A percentile compares a stretch with the other conserved stretches of the same genome.
phyloP scores from a whole-genome alignment of 768 basidiomycete species.

The Boletus coccyginus region DNA sequence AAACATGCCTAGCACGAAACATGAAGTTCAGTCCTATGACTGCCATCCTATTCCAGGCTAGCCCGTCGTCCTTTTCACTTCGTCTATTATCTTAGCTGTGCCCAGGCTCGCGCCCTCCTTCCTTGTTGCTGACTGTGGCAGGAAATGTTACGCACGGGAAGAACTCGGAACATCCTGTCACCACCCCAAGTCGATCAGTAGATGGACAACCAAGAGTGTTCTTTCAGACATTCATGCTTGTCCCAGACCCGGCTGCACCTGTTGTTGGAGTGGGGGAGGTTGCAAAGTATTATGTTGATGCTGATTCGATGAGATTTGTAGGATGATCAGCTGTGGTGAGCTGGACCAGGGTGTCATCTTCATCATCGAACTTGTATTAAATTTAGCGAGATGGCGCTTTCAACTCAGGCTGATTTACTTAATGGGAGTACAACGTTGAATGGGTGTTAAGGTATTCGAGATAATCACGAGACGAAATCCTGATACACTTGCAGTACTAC shows the following conservation, averaged over 20 bases:
- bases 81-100: slow-evolving; percentile 10
- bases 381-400: neutral
- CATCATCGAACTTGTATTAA: neutral
- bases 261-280: slow-evolving; percentile 67
- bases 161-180: slow-evolving; percentile 56
- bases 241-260: slow-evolving; percentile 67
- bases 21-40: slow-evolving; percentile 85
- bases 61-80: slow-evolving; percentile 11
- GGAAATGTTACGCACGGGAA: slow-evolving; percentile 74
- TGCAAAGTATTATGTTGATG: slow-evolving; percentile 78
- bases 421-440: neutral
- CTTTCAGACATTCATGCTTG: slow-evolving; percentile 83
- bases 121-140: slow-evolving; percentile 74
- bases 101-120: slow-evolving; percentile 73
- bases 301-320: slow-evolving; percentile 80
- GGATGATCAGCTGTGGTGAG: slow-evolving; percentile 42
- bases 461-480: neutral
- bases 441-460: neutral
- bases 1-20: slow-evolving; percentile 76
- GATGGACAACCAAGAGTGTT: slow-evolving; percentile 85
- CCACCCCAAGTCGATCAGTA: slow-evolving; percentile 45
- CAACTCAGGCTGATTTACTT: neutral
- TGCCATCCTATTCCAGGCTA: slow-evolving; percentile 86
- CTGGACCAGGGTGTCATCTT: neutral
- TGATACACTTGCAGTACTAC: neutral